Evolutionary conservation across 2,329 filamentous ascomycete species (phyloP).

Genomic region (Didymosphaeria variabile): DNA sequence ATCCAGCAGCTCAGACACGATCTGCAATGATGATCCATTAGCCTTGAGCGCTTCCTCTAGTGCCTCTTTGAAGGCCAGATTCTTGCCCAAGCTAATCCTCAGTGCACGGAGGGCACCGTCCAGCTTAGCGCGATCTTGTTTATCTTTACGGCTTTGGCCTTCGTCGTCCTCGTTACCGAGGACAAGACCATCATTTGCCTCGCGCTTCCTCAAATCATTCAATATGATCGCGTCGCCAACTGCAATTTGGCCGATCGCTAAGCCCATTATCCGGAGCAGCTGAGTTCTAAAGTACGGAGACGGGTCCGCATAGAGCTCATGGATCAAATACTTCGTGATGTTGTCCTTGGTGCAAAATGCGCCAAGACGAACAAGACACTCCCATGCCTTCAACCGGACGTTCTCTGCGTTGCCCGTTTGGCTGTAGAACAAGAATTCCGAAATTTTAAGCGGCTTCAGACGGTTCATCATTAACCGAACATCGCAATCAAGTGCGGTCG

Average conservation of each 20-base stretch:
- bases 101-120: conserved; percentile 66
- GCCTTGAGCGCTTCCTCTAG: conserved; percentile 66
- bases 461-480: conserved; percentile 63
- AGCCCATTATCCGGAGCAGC: conserved; percentile 62
- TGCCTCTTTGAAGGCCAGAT: conserved; percentile 60
- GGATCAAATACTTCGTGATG: conserved; percentile 65
- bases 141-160: conserved; percentile 55
- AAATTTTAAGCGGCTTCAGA: conserved; percentile 61
- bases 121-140: conserved; percentile 65
- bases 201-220: conserved; percentile 38
- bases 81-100: conserved; percentile 60
- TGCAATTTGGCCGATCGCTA: conserved; percentile 66
- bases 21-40: conserved; percentile 58
- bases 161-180: conserved; percentile 63
- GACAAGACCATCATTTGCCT: conserved; percentile 57
- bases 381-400: conserved; percentile 67
- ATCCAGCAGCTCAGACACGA: conserved; percentile 66
- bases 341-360: conserved; percentile 59
- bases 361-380: conserved; percentile 65
- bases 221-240: conserved; percentile 59
- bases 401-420: conserved; percentile 67
- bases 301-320: conserved; percentile 64
- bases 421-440: conserved; percentile 70
- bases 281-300: conserved; percentile 66
- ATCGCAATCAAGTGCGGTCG: conserved; percentile 68